phyloP scores from a whole-genome alignment of 2,329 filamentous ascomycete genomes.

The Neopestalotiopsis sp. region DNA sequence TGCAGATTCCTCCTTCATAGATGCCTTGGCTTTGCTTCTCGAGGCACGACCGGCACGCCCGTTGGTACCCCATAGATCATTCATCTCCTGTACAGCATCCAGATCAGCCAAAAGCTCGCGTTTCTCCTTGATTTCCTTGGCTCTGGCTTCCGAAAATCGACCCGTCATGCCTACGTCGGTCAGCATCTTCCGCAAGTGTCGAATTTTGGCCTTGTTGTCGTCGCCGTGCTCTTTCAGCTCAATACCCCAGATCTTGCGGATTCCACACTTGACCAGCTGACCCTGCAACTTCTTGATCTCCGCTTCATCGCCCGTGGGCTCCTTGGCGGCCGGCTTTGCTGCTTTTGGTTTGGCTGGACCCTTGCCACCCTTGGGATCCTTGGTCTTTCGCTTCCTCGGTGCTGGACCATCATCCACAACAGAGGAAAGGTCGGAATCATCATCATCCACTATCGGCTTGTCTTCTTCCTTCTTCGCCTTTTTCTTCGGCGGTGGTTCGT shows the following conservation, averaged over 20 bases:
- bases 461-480: constrained; percentile 25
- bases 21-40: constrained; percentile 44
- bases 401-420: constrained; percentile 76
- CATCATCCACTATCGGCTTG: constrained; percentile 31
- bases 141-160: constrained; percentile 83
- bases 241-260: constrained; percentile 88
- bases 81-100: constrained; percentile 82
- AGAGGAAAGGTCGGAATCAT: constrained; percentile 64
- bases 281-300: constrained; percentile 89
- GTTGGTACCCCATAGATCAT: constrained; percentile 73
- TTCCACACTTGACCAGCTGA: constrained; percentile 86
- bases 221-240: constrained; percentile 78
- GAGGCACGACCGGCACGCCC: constrained; percentile 43
- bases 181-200: constrained; percentile 79
- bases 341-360: constrained; percentile 46
- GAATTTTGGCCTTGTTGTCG: constrained; percentile 79
- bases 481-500: constrained; percentile 55
- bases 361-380: constrained; percentile 35
- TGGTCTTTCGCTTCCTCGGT: constrained; percentile 45
- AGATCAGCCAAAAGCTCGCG: constrained; percentile 85
- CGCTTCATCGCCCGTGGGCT: constrained; percentile 65
- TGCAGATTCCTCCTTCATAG: constrained; percentile 43
- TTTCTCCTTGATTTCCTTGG: constrained; percentile 83
- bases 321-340: constrained; percentile 35
- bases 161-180: constrained; percentile 86